These are phyloP conservation scores for Rhodosporidiobolus sp. DNA, from an alignment of 768 basidiomycete genomes.

Conservation along the genomic window DNA sequence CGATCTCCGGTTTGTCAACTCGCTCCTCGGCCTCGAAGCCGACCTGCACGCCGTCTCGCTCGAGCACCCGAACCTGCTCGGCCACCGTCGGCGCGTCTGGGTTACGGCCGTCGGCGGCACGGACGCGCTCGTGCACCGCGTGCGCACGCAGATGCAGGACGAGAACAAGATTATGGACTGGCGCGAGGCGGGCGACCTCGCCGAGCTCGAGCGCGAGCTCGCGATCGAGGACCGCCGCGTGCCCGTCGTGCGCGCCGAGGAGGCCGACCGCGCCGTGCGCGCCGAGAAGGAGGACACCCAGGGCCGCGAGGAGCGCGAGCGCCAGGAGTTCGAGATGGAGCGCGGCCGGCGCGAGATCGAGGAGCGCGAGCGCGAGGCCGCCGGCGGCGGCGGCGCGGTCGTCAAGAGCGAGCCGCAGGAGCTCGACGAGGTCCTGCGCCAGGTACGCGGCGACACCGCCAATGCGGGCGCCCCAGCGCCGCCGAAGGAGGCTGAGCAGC, in stretches of 20 bases:
- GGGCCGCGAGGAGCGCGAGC: not conserved
- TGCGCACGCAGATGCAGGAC: not conserved
- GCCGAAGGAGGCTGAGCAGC: not conserved
- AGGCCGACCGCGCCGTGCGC: not conserved
- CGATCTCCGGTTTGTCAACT: slow-evolving; percentile 26
- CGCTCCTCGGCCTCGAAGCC: slow-evolving; percentile 14
- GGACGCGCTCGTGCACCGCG: slow-evolving; percentile 17
- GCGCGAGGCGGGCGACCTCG: slow-evolving; percentile 20
- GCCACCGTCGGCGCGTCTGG: slow-evolving; percentile 8
- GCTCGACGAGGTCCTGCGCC: slow-evolving; percentile 18
- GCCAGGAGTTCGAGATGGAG: slow-evolving; percentile 10
- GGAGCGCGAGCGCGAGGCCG: slow-evolving; percentile 6
- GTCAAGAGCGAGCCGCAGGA: slow-evolving; percentile 14
- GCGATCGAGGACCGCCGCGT: slow-evolving; percentile 13
- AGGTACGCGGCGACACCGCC: slow-evolving; percentile 2
- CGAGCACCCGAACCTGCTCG: slow-evolving; percentile 9
- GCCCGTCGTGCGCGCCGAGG: not conserved
- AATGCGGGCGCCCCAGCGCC: not conserved
- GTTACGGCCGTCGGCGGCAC: slow-evolving; percentile 30
- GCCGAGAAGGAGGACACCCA: not conserved
- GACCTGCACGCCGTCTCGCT: slow-evolving; percentile 2
- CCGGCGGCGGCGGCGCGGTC: not conserved
- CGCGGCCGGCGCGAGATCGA: slow-evolving; percentile 29
- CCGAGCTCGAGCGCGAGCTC: slow-evolving; percentile 22
- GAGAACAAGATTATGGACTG: slow-evolving; percentile 22